Base-by-base conservation (phyloP, 176 grass and related monocot species). In the Bolboschoenus planiculmis region DNA sequence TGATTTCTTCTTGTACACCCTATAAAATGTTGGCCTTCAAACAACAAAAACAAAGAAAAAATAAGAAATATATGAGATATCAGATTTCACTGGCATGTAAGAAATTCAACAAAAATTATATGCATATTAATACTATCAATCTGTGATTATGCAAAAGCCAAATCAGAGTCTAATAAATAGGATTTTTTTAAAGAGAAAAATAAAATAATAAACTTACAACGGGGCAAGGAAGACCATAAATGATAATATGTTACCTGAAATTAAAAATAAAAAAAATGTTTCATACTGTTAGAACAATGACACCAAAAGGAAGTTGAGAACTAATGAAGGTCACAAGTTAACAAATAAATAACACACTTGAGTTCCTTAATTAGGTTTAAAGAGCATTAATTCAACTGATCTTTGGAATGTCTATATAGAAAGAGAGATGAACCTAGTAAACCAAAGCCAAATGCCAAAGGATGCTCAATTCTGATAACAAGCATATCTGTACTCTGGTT, bases 1-100 rank as follows among this genome's bases (percentile, higher is more conserved):
- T 14, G 94, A 94, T 83, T 94, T 97, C 83, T 89, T 94, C 92
- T 86, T 92, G 85, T 81, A 92, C 21, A 97, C 90, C 43, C 88
- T 87, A 44, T 91, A 91, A 74, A 97, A 97, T 76, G 92, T 97
- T 64, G 94, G 88, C 87, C 90, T 88, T 29, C n/a, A 16, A 61
- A 55, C 7, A 64, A 31, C 24, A 65, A 7, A 75, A 37, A 11
- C 1, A 88, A 27, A 48, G 4, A 80, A 27, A 3, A 23, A 3
- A 37, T 70, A n/a, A 20, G 6, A 20, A n/a, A 47, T 35, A 37
- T 18, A 39, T 20, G 5, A 37, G 14, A 10, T 62, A 59, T n/a
- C 13, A 35, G 30, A 20, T 65, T 34, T 65, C 14, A 34, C 61
- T 20, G 61, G 30, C 14, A 65, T 65, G 13, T 35, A n/a, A 65